phyloP scores from a whole-genome alignment of 1,284 basidiomycete species.

The Sporisorium sorghi region DNA sequence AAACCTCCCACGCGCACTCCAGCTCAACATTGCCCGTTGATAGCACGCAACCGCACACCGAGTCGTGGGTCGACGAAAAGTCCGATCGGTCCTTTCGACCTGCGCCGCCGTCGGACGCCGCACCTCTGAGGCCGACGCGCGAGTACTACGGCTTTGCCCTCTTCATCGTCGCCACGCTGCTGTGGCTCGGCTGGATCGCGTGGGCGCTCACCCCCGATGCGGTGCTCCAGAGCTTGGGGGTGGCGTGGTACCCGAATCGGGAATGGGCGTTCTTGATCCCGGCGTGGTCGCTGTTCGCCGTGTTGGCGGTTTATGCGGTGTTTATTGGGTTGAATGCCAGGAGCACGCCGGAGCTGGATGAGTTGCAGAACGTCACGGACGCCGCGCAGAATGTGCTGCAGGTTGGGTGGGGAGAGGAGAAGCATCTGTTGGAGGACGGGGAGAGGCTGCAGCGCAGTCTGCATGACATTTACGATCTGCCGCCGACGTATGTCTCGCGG shows the following conservation, averaged over 20 bases:
- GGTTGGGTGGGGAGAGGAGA: conserved; percentile 14
- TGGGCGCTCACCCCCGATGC: conserved; percentile 56
- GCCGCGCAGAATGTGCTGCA: conserved; percentile 25
- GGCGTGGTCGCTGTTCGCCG: conserved; percentile 54
- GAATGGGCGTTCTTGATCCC: conserved; percentile 61
- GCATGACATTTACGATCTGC: conserved; percentile 52
- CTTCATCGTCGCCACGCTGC: conserved; percentile 56
- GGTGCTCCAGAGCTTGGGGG: conserved; percentile 39
- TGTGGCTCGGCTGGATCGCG: conserved; percentile 47
- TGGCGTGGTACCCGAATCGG: conserved; percentile 61
- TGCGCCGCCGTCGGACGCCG: neutral
- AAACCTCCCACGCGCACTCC: neutral
- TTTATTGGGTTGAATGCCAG: conserved; percentile 49
- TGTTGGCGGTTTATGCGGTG: conserved; percentile 52
- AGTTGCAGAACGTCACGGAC: conserved; percentile 41
- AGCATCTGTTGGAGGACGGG: conserved; percentile 26
- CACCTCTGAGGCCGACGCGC: conserved; percentile 26
- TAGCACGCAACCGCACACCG: neutral
- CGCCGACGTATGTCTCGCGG: conserved; percentile 50
- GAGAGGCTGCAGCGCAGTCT: conserved; percentile 10
- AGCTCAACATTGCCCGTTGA: neutral
- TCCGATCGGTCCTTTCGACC: conserved; percentile 34
- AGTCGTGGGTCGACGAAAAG: conserved; percentile 33
- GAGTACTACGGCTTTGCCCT: conserved; percentile 62
- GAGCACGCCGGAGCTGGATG: conserved; percentile 45